Conservation (phyloP, 2,329 filamentous ascomycete species). For the Parastagonospora nodorum region DNA sequence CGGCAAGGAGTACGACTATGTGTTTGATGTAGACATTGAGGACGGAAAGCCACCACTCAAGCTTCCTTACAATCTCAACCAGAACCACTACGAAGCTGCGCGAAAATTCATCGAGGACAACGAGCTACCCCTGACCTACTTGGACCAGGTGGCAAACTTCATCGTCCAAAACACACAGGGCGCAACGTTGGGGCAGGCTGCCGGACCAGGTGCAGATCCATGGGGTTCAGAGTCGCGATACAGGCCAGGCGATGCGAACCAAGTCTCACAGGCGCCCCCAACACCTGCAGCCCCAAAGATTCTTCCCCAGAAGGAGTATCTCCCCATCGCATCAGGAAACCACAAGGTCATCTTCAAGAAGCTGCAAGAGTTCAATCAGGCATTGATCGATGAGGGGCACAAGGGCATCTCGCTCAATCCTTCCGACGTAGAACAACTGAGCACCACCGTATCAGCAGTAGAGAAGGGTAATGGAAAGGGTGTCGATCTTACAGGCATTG, state of each 20-base stretch:
- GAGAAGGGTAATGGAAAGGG: constrained; percentile 53
- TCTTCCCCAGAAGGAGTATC: constrained; percentile 78
- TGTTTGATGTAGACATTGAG: constrained; percentile 96
- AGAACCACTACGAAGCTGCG: constrained; percentile 91
- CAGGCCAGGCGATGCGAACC: constrained; percentile 67
- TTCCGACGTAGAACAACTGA: constrained; percentile 68
- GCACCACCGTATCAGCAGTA: constrained; percentile 66
- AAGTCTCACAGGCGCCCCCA: constrained; percentile 40
- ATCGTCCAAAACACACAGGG: constrained; percentile 90
- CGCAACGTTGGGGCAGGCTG: constrained; percentile 72
- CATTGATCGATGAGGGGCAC: constrained; percentile 70
- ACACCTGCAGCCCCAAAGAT: constrained; percentile 59
- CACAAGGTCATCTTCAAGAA: constrained; percentile 74
- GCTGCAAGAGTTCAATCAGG: constrained; percentile 73
- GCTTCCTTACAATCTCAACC: constrained; percentile 88
- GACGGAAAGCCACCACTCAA: constrained; percentile 92
- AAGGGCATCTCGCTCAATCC: constrained; percentile 78
- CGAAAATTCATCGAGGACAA: constrained; percentile 90
- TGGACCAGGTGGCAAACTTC: constrained; percentile 92
- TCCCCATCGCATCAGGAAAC: constrained; percentile 77
- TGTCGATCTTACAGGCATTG: constrained; percentile 59
- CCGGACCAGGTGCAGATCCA: constrained; percentile 65
- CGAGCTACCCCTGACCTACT: constrained; percentile 81
- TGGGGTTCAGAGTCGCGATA: constrained; percentile 81
- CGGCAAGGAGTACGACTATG: constrained; percentile 91